phyloP scores from a whole-genome alignment of 2,329 filamentous ascomycete species.

The Chaetomiaceae sp. region DNA sequence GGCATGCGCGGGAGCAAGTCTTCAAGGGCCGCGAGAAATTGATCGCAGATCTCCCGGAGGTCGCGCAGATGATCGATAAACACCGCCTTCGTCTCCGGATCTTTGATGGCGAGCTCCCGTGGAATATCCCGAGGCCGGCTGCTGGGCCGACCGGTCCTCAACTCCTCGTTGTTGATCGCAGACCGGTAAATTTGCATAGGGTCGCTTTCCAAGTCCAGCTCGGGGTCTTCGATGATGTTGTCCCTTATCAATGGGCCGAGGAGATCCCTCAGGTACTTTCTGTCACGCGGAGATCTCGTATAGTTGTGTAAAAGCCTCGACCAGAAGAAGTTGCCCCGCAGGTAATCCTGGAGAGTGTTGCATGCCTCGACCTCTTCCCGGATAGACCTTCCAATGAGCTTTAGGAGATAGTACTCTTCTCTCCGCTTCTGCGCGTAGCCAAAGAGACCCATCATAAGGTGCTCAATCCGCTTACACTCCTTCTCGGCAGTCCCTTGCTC shows the following conservation, averaged over 20 bases:
- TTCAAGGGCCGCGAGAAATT: constrained; percentile 78
- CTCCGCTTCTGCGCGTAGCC: constrained; percentile 95
- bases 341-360: constrained; percentile 72
- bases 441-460: constrained; percentile 92
- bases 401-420: constrained; percentile 94
- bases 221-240: constrained; percentile 88
- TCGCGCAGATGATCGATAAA: constrained; percentile 96
- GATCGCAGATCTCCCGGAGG: constrained; percentile 88
- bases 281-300: constrained; percentile 82
- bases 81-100: constrained; percentile 83
- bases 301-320: constrained; percentile 81
- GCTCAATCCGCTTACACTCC: constrained; percentile 87
- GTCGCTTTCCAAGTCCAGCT: constrained; percentile 90
- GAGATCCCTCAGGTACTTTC: constrained; percentile 86
- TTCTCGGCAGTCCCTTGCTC: constrained; percentile 84
- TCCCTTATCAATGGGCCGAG: constrained; percentile 81
- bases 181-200: constrained; percentile 96
- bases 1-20: constrained; percentile 84
- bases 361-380: constrained; percentile 79
- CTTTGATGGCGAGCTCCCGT: constrained; percentile 90
- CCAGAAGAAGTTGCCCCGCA: constrained; percentile 92
- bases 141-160: constrained; percentile 82
- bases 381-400: constrained; percentile 76
- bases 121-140: constrained; percentile 77
- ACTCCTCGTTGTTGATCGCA: constrained; percentile 94